phyloP scores from a whole-genome alignment of 805 yeast species.

The Clavispora phyllophila region DNA sequence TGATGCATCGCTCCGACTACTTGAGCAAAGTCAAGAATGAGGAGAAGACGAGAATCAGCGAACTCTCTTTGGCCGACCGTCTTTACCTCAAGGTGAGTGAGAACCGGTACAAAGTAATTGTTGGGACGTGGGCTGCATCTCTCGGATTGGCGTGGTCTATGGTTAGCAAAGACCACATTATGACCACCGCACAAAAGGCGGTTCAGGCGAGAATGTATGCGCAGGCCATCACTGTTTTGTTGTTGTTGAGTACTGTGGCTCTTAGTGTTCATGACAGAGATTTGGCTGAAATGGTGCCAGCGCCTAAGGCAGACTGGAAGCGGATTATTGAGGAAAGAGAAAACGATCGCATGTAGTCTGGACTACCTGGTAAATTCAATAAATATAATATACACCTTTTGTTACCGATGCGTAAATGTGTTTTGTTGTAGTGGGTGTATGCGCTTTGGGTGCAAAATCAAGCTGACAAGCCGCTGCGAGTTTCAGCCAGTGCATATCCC shows the following conservation, averaged over 20 bases:
- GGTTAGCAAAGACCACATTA: constrained; percentile 67
- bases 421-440: no score
- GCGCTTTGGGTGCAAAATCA: not conserved
- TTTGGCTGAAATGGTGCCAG: constrained; percentile 33
- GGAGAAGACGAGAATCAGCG: constrained; percentile 48
- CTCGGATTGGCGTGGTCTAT: constrained; percentile 73
- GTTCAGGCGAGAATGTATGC: constrained; percentile 92
- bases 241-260: constrained; percentile 65
- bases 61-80: constrained; percentile 46
- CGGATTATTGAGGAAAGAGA: constrained; percentile 20
- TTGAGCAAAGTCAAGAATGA: constrained; percentile 37
- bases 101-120: constrained; percentile 62
- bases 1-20: constrained; percentile 49
- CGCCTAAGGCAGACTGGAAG: constrained; percentile 35
- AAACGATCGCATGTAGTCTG: not conserved
- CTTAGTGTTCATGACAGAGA: constrained; percentile 61
- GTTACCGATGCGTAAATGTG: no score
- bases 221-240: constrained; percentile 70
- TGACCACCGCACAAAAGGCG: constrained; percentile 73
- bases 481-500: not conserved
- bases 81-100: constrained; percentile 43
- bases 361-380: not conserved
- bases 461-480: not conserved
- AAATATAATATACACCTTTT: no score
- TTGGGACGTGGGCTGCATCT: constrained; percentile 75